Base-by-base conservation (phyloP, 805 yeast species). In the Barnettozyma wickerhamii region DNA sequence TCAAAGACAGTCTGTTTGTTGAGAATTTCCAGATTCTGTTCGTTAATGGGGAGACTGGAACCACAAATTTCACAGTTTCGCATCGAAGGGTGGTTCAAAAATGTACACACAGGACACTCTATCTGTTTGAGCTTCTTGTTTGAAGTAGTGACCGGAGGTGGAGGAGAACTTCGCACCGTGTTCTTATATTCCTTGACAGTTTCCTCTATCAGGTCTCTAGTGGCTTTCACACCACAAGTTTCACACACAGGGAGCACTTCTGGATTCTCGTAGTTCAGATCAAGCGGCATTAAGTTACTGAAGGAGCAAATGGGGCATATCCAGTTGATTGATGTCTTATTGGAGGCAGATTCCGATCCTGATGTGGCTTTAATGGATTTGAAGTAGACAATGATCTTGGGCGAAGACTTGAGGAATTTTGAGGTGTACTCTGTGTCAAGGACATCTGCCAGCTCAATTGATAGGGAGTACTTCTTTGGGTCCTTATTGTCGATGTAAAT, bases 21-120 rank as follows among this genome's bases (percentile, higher is more conserved):
- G 7, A 49, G 34, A 5, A 46, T 40, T 23, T 45, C 37, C 20
- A 42, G 40, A 51, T 50, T 46, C 42, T 50, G 19, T 51, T 55
- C 31, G 54, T 62, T 37, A 39, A 51, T 42, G 4, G 64, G 62
- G 19, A 81, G 57, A 17, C 67, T 66, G 0, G 81, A 68, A 0
- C 96, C 96, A 64, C 98, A 91, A 56, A 93, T 73, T 60, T 91
- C 99, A 61, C 99, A 91, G 47, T 69, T 71, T 28, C 69, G 62
- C 69, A 91, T 67, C 3, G 85, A 77, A 0, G 89, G 84, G 59
- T 90, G 96, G 58, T 91, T 93, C 10, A 77, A 64, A 53, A 89
- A 91, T 0, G 98, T 86, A 51, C 95, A 86, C 10, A 66, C 58
- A 4, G 77, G 69, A 43, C 85, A 79, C 12, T 48, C 45, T 28